Evolutionary conservation across 768 basidiomycete genomes (phyloP), one percentile per base, ranked within the genome.

Genomic region (Daedaleopsis sinensis): DNA sequence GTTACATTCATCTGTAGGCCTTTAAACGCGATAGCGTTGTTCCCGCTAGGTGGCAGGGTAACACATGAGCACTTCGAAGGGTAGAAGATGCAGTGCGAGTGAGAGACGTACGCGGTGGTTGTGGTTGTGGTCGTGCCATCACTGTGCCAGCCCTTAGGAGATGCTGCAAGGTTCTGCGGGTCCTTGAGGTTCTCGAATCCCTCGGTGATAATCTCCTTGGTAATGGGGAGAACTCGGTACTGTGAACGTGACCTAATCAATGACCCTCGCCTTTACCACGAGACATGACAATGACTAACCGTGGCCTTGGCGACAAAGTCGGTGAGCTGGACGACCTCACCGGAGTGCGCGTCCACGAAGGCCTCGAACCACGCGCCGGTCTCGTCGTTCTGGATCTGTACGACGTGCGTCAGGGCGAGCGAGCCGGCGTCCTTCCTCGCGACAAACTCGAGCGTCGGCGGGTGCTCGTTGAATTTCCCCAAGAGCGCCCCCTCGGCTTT

Each of bases 91-190:
- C 19, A 55, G 23, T 18, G 27, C n/a, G 37, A 15, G 18, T 2
- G 12, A 13, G 15, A 11, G 24, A 43, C 67, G 52, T 36, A 69
- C 67, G 67, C 50, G n/a, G 73, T 73, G 6, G 63, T 52, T 13
- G 74, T 77, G 18, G 70, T 71, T n/a, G 75, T 77, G 66, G 73
- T 72, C 12, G 70, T 70, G 8, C 69, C 70, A 44, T 71, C 69
- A 49, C 70, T 74, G 65, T 85, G 82, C 85, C 85, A 86, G 23
- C 85, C 86, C 13, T 75, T 65, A 35, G 85, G 85, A 18, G 86
- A 88, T 1, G 84, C 79, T 4, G 73, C 61, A 13, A 67, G 65
- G 71, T 89, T 84, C 71, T 82, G 77, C 13, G 88, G 87, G 61
- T 86, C 75, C 7, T 73, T 76, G 16, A 86, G 61, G 7, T 77